These are phyloP conservation scores for Debaryomyces nepalensis DNA, from an alignment of 1,139 yeast species.

Conservation along the genomic window DNA sequence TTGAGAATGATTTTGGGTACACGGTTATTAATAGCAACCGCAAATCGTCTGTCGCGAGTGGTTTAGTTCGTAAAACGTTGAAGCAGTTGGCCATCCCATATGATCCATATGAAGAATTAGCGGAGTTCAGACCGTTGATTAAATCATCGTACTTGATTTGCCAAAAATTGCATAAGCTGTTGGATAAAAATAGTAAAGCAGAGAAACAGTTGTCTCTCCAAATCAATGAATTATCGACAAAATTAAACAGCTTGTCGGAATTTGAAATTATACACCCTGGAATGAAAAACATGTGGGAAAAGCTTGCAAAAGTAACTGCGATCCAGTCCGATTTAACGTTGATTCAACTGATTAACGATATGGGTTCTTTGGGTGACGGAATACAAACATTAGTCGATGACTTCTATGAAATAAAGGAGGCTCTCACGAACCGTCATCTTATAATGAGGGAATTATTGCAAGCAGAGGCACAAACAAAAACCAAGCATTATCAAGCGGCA, in stretches of 20 bases:
- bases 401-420: constrained; percentile 87
- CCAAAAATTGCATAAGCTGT: constrained; percentile 57
- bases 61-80: constrained; percentile 82
- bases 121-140: constrained; percentile 82
- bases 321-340: constrained; percentile 79
- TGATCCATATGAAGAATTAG: constrained; percentile 81
- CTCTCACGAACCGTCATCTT: constrained; percentile 88
- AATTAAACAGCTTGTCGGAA: constrained; percentile 52
- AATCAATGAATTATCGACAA: constrained; percentile 68
- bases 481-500: constrained; percentile 74
- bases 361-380: constrained; percentile 81
- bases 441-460: constrained; percentile 85
- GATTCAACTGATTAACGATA: constrained; percentile 71
- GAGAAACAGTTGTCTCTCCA: constrained; percentile 62
- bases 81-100: constrained; percentile 92
- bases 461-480: constrained; percentile 75
- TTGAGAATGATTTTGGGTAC: constrained; percentile 87
- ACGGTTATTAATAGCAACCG: constrained; percentile 63
- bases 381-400: constrained; percentile 68
- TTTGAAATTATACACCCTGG: constrained; percentile 62
- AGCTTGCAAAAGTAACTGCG: constrained; percentile 68
- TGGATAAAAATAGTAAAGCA: constrained; percentile 59
- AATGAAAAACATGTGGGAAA: constrained; percentile 83
- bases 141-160: constrained; percentile 72
- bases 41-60: constrained; percentile 72